Conservation (phyloP, 2,329 filamentous ascomycete species). For the Leptographium wingfieldii region DNA sequence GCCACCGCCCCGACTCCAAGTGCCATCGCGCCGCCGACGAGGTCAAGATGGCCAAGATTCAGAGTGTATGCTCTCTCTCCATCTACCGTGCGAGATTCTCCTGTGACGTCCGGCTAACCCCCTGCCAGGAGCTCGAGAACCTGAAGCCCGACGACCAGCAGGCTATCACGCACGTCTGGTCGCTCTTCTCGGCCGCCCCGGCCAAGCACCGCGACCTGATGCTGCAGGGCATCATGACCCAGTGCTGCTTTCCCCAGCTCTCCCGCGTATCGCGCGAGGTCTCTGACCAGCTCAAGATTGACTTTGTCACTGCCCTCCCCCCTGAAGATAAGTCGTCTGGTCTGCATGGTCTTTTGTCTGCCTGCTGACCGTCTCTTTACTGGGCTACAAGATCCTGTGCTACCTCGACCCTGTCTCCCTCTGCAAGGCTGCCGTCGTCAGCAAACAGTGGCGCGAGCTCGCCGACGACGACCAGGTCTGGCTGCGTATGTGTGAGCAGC, state of each 20-base stretch:
- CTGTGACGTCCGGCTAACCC: no score
- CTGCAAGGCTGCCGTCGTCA: slow-evolving; percentile 93
- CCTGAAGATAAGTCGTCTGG: slow-evolving; percentile 40
- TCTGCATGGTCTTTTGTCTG: neutral
- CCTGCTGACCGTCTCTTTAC: slow-evolving; percentile 14
- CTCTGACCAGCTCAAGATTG: slow-evolving; percentile 91
- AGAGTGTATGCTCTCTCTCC: slow-evolving; percentile 50
- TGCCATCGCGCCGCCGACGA: slow-evolving; percentile 89
- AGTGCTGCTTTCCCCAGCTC: slow-evolving; percentile 95
- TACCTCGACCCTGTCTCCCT: slow-evolving; percentile 88
- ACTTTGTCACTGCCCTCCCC: slow-evolving; percentile 82
- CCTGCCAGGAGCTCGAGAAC: slow-evolving; percentile 59
- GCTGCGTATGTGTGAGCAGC: slow-evolving; percentile 97
- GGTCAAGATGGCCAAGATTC: slow-evolving; percentile 88
- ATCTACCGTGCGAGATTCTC: no score
- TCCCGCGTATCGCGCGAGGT: slow-evolving; percentile 86
- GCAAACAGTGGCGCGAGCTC: slow-evolving; percentile 70
- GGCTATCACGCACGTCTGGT: slow-evolving; percentile 95
- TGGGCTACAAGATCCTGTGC: slow-evolving; percentile 86
- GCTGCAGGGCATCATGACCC: slow-evolving; percentile 88
- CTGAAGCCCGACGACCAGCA: slow-evolving; percentile 80
- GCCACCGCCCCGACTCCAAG: slow-evolving; percentile 86
- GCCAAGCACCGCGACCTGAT: slow-evolving; percentile 90
- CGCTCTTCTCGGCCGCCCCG: slow-evolving; percentile 88
- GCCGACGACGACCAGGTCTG: slow-evolving; percentile 98